phyloP scores from a whole-genome alignment of 495 filamentous ascomycete genomes.

The Talaromyces trachyspermus region DNA sequence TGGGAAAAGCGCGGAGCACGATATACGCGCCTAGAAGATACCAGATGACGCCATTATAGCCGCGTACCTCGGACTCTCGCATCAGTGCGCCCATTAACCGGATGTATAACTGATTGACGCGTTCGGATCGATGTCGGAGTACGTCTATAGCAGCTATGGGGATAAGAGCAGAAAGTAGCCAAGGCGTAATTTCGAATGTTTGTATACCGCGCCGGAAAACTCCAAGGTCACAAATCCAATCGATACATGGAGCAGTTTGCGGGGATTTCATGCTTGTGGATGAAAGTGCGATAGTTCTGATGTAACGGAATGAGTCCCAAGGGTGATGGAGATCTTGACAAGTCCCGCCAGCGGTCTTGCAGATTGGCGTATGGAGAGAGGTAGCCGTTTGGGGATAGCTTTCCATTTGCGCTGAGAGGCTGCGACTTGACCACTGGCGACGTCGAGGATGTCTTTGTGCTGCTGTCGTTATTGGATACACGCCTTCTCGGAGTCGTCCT shows the following conservation, averaged over 20 bases:
- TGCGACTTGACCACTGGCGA: conserved; percentile 19
- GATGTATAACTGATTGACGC: conserved; percentile 85
- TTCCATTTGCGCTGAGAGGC: conserved; percentile 31
- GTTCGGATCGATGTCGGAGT: conserved; percentile 68
- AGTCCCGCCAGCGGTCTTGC: conserved; percentile 63
- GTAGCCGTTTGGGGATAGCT: conserved; percentile 52
- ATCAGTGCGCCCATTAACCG: conserved; percentile 78
- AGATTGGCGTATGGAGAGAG: conserved; percentile 56
- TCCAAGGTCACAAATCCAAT: conserved; percentile 89
- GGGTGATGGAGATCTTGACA: conserved; percentile 83
- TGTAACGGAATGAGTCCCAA: conserved; percentile 95
- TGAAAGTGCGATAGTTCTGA: conserved; percentile 41
- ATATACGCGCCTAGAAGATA: conserved; percentile 87
- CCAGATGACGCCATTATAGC: conserved; percentile 95
- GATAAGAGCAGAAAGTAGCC: conserved; percentile 73
- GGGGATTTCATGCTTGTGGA: conserved; percentile 46
- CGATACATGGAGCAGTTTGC: conserved; percentile 61
- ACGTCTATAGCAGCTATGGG: conserved; percentile 81
- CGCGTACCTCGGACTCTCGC: conserved; percentile 88
- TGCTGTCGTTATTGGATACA: no score
- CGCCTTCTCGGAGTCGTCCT: no score
- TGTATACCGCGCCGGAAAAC: conserved; percentile 69
- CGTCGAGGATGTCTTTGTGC: no score
- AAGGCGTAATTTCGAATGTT: conserved; percentile 67
- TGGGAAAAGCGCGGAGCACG: conserved; percentile 80